These are phyloP conservation scores for Ganoderma sinense DNA, from an alignment of 1,284 basidiomycete genomes.

Conservation along the genomic window DNA sequence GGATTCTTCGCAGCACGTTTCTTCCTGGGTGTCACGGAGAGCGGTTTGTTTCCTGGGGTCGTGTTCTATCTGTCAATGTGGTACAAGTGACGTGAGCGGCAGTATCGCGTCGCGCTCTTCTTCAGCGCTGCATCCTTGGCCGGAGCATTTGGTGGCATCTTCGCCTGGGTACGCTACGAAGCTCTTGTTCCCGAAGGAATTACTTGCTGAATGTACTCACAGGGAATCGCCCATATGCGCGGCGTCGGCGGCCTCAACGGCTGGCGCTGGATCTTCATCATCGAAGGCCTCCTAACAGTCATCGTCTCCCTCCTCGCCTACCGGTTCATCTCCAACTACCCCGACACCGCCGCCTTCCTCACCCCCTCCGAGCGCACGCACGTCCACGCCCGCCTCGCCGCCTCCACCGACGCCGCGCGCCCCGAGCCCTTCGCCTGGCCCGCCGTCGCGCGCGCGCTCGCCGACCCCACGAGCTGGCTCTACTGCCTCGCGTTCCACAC, in stretches of 20 bases:
- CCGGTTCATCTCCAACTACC: constrained; percentile 48
- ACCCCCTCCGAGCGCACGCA: constrained; percentile 6
- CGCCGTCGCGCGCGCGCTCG: neutral
- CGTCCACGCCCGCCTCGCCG: constrained; percentile 33
- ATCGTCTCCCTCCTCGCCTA: constrained; percentile 45
- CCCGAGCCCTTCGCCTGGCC: neutral
- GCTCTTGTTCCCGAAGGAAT: neutral
- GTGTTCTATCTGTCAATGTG: constrained; percentile 57
- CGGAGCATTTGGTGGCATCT: constrained; percentile 49
- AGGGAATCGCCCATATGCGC: neutral
- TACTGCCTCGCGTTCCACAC: constrained; percentile 64
- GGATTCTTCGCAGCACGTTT: constrained; percentile 42
- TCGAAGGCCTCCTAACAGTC: constrained; percentile 49
- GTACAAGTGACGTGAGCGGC: constrained; percentile 30
- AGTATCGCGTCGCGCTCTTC: constrained; percentile 48
- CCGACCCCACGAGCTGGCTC: constrained; percentile 31
- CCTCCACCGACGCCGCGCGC: constrained; percentile 59
- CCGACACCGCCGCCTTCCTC: constrained; percentile 37
- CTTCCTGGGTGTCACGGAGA: constrained; percentile 56
- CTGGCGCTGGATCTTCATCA: constrained; percentile 30
- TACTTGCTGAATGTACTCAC: neutral
- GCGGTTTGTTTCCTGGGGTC: constrained; percentile 61
- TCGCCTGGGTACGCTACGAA: constrained; percentile 45
- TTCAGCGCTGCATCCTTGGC: constrained; percentile 63
- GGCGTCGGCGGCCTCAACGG: constrained; percentile 23